phyloP scores from a whole-genome alignment of 208 protist genomes.

The Naegleria fowleri region DNA sequence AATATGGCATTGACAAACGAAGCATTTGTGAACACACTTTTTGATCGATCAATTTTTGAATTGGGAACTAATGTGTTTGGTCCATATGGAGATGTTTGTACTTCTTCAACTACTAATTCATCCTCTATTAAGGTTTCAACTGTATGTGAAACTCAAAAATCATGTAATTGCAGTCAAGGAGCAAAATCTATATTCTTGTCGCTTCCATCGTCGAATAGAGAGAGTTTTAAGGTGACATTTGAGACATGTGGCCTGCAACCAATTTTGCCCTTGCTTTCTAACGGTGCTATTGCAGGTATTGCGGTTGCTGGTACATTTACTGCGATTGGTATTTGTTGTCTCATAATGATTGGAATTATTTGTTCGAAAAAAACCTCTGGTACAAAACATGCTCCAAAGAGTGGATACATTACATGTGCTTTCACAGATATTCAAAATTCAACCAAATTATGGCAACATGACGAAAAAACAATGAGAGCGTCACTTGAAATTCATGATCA shows the following conservation, averaged over 20 bases:
- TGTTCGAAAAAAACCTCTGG: not conserved
- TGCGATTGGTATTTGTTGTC: not conserved
- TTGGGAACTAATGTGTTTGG: not conserved
- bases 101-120: too few relatives aligned
- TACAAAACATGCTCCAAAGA: not conserved
- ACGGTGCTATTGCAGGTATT: not conserved
- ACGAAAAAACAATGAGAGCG: constrained; percentile 55
- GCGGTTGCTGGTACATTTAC: not conserved
- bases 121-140: not conserved
- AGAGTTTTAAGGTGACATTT: not conserved
- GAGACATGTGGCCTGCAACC: not conserved
- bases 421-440: constrained; percentile 72
- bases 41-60: not conserved
- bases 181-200: not conserved
- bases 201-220: not conserved
- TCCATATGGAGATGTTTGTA: not conserved
- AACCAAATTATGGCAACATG: constrained; percentile 63
- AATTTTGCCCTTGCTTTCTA: not conserved
- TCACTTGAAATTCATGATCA: constrained; percentile 62
- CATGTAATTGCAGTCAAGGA: not conserved
- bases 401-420: constrained; percentile 44
- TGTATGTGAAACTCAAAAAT: not conserved
- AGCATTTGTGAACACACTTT: not conserved
- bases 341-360: not conserved
- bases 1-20: not conserved